Base-by-base conservation (phyloP, 345 rosid genomes). In the Salix koriyanagi region DNA sequence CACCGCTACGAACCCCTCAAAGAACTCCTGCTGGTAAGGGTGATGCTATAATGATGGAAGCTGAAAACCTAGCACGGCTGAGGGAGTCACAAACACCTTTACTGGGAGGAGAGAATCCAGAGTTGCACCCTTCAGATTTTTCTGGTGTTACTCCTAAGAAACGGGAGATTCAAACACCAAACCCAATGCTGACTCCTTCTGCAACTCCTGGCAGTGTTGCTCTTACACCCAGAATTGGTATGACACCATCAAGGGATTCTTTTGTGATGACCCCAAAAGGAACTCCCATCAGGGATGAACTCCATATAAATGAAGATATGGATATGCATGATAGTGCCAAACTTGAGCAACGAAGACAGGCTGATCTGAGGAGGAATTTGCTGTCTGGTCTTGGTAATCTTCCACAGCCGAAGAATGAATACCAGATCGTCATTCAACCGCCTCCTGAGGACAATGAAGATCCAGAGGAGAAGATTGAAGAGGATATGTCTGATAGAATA, bases 1-100 rank as follows among this genome's bases (percentile, higher is more conserved):
- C 98, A 28, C 98, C 98, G 30, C 54, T 89, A 62, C 89, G 93
- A n/a, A 92, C 98, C 48, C 98, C 99, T 1, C 98, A 92, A 77
- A 91, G 99, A 78, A 96, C 99, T 70, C 98, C 99, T 79, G 82
- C 97, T 72, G 97, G 97, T 74, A 94, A 92, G 83, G 97, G 98
- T 72, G 99, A 96, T 84, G 91, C 99, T 72, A 87, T 96, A 69
- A 91, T 94, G 98, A 94, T 92, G 99, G 99, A 96, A 85, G 99
- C 99, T 71, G 97, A 96, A 85, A 96, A 96, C 68, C 84, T 96
- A 79, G 98, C 97, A n/a, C 83, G 99, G 64, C 69, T 96, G 86
- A 89, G 99, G 80, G 97, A 96, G 84, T 96, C 99, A 62, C 98
- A 94, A 82, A 96, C 99, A 65, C 98, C 99, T 76, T 84, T 96